A percentile compares a stretch with the other conserved stretches of the same genome.
phyloP scores from a whole-genome alignment of 495 filamentous ascomycete genomes.

The Hypoxylon intermedium region DNA sequence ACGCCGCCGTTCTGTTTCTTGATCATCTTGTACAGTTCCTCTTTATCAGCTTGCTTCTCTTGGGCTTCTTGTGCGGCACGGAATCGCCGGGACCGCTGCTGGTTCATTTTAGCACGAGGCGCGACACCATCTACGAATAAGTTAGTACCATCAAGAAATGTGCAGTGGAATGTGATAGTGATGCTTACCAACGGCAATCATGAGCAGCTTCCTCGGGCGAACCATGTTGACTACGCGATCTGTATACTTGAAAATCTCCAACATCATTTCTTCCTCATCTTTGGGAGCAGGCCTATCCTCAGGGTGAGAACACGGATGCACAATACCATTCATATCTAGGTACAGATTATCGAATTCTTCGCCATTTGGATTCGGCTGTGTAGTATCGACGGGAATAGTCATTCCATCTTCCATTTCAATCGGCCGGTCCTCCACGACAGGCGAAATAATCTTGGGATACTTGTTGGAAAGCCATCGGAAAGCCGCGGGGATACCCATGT shows the following conservation, averaged over 20 bases:
- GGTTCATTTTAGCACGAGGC: constrained; percentile 95
- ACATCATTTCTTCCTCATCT: constrained; percentile 99
- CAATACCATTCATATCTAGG: constrained; percentile 99
- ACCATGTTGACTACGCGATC: constrained; percentile 99
- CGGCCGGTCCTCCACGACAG: constrained; percentile 85
- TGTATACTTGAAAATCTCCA: constrained; percentile 96
- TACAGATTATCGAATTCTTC: constrained; percentile 98
- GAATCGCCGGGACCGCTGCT: constrained; percentile 90
- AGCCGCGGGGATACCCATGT: constrained; percentile 92
- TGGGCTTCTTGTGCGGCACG: constrained; percentile 92
- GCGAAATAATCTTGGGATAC: constrained; percentile 93
- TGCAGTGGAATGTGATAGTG: not conserved
- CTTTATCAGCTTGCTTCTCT: constrained; percentile 91
- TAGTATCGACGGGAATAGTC: constrained; percentile 81
- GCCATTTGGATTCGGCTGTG: constrained; percentile 91
- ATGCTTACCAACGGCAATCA: constrained; percentile 94
- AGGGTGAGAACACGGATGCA: constrained; percentile 98
- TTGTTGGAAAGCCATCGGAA: constrained; percentile 95
- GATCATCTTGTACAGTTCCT: constrained; percentile 82
- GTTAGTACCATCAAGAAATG: constrained; percentile 43
- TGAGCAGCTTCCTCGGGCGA: constrained; percentile 89
- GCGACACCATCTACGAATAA: constrained; percentile 79
- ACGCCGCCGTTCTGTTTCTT: constrained; percentile 71
- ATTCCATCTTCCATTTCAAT: constrained; percentile 77
- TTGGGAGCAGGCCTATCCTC: constrained; percentile 90